These are phyloP conservation scores for Cucumis sativus DNA, from an alignment of 306 rosid species.

Conservation along the genomic window DNA sequence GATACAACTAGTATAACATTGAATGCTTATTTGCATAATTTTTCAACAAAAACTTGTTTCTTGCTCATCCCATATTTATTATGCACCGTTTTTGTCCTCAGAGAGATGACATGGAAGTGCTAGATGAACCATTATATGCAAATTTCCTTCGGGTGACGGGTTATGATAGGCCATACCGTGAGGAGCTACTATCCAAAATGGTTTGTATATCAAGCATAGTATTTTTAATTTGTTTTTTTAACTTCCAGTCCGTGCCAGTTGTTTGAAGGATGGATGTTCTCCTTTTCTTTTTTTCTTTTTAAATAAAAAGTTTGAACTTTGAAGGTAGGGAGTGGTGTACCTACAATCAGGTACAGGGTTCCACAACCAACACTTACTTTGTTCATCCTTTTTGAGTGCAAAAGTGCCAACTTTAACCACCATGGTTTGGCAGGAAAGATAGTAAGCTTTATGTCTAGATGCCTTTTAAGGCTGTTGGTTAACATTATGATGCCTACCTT, in stretches of 20 bases:
- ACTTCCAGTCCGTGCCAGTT: neutral
- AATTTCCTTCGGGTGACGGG: slow-evolving; percentile 54
- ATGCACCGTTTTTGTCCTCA: slow-evolving; percentile 10
- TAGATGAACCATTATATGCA: slow-evolving; percentile 75
- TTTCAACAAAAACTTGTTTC: neutral
- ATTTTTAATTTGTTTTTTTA: neutral
- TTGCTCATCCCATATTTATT: neutral
- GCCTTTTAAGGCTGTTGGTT: neutral
- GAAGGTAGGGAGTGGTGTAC: neutral
- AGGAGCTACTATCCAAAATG: slow-evolving; percentile 47
- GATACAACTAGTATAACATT: neutral
- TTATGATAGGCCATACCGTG: slow-evolving; percentile 57
- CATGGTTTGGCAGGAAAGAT: neutral
- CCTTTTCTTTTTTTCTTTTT: no score
- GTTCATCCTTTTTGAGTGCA: neutral
- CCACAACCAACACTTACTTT: neutral
- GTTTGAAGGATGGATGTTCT: no score
- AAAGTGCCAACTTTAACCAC: neutral
- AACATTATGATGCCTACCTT: neutral
- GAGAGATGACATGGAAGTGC: slow-evolving; percentile 75
- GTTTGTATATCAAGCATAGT: slow-evolving; percentile 18
- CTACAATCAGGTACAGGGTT: neutral
- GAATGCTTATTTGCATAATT: neutral
- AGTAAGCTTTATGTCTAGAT: neutral
- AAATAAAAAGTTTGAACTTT: neutral